Base-by-base conservation (phyloP, 148 eudicot genomes). In the Camellia sinensis region DNA sequence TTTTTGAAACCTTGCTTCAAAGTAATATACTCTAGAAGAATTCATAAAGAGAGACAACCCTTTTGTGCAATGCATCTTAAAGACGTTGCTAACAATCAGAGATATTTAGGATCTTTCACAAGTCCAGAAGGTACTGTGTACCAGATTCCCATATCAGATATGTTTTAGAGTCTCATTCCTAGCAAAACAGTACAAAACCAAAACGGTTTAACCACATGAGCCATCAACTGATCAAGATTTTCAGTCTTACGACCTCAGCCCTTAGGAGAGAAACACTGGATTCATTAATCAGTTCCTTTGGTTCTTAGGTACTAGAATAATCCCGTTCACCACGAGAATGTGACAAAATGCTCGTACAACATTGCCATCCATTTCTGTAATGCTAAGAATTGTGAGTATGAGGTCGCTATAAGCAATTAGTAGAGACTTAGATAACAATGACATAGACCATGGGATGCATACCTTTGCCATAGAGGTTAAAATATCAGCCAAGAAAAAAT, bases 401-500 rank as follows among this genome's bases (percentile, higher is more conserved):
- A 52, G n/a, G 3, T 61, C 53, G 11, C 53, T 17, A 48, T n/a
- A 57, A 69, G 6, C 78, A 72, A 61, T 12, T 5, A 72, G 29
- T n/a, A 48, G 60, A 67, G 65, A 53, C 77, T 48, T 15, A 40
- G 18, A 61, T 10, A 61, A 43, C 43, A 48, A 69, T 14, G n/a
- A 59, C 48, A 46, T 7, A 56, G 50, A 67, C 44, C 41, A 17
- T 4, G 57, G 41, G 60, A 80, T 74, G 80, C 83, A 73, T 89
- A 97, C 99, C 99, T 97, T 97, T 40, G 99, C 89, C 99, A 97
- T 97, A 12, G 99, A 97, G 69, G 99, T 97, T 81, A 97, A 86
- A 81, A 94, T 97, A 88, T 97, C 99, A 85, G 98, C 99, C 92
- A 97, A 87, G 82, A 97, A 97, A 87, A 97, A 97, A 82, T 94